Percentiles rank a stretch among this genome's conserved stretches.
Evolutionary conservation across 1,284 basidiomycete genomes (phyloP).

Genomic region (Coniferiporia weirii): DNA sequence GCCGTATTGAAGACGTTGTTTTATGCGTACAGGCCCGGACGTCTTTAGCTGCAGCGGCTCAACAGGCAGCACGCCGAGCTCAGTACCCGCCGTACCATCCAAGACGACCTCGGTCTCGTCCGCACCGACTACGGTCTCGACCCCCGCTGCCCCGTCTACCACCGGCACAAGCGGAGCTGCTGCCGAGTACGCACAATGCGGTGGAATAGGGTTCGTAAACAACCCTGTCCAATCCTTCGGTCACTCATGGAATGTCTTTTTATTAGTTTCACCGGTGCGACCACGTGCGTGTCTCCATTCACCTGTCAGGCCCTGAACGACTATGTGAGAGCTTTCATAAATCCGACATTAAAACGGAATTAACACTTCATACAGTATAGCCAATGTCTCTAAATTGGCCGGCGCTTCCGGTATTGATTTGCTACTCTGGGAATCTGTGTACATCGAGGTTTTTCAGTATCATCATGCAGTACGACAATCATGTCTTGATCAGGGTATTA

Average conservation of each 20-base stretch:
- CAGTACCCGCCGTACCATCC: not conserved
- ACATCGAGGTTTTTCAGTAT: too few relatives aligned
- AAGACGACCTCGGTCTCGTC: not conserved
- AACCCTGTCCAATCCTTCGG: not conserved
- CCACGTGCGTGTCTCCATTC: constrained; percentile 11
- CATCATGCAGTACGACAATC: too few relatives aligned
- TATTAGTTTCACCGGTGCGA: constrained; percentile 14
- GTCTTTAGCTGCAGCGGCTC: constrained; percentile 15
- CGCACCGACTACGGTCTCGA: not conserved
- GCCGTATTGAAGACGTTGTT: not conserved
- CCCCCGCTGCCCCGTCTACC: not conserved
- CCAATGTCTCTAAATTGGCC: not conserved
- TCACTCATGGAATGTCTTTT: not conserved
- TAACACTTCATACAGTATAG: not conserved
- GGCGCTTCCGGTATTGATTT: too few relatives aligned
- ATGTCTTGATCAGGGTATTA: too few relatives aligned
- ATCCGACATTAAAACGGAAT: too few relatives aligned
- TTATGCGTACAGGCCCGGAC: constrained; percentile 5
- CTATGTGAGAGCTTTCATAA: constrained; percentile 5
- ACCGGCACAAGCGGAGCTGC: constrained; percentile 1
- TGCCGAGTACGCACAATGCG: constrained; percentile 18
- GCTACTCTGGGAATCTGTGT: too few relatives aligned
- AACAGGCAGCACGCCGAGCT: constrained; percentile 2
- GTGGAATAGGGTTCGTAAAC: constrained; percentile 11
- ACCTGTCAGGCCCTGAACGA: constrained; percentile 12